Evolutionary conservation across 345 rosid genomes (phyloP), one percentile per base, ranked within the genome.

Genomic region (Ricinus communis): DNA sequence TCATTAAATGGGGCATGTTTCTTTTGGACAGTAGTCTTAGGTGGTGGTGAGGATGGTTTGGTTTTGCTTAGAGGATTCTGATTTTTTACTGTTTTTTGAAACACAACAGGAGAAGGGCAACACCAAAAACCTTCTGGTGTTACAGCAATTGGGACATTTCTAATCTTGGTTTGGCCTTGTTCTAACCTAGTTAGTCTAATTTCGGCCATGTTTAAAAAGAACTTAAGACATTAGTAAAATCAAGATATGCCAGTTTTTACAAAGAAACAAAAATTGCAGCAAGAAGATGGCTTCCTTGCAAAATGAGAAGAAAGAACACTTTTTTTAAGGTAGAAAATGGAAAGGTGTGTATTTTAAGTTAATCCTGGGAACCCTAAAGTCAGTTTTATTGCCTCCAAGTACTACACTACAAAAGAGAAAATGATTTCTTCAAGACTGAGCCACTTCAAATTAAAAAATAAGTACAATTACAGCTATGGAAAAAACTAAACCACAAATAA

Each of bases 61-160:
- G 88, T 82, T 66, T 91, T 91, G 82, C 78, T 87, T 57, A 80
- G 78, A 67, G 90, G 79, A 79, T 84, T 81, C 66, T 86, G 91
- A 50, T 87, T 65, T 81, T 91, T 94, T 27, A 74, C 74, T 72
- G 89, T 84, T 85, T 91, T 94, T 71, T 94, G 98, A 78, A 94
- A 94, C 66, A 80, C 93, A 53, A 86, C 92, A 71, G 97, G 98
- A 50, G 97, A 94, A 50, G 98, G 98, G 69, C 97, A 94, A 70
- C 98, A 94, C 98, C 98, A 94, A 77, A 94, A 94, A 47, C 97
- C 98, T 83, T 95, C 97, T 54, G 97, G 97, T 19, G 97, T 95
- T 65, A 92, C 96, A 56, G 97, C 99, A 82, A 91, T 90, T 12
- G 99, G 99, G 67, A 90, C 97, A 80, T 80, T 91, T 78, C 85